Base-by-base conservation (phyloP, 164 flowering plant genomes). In the Nymphaea thermarum region DNA sequence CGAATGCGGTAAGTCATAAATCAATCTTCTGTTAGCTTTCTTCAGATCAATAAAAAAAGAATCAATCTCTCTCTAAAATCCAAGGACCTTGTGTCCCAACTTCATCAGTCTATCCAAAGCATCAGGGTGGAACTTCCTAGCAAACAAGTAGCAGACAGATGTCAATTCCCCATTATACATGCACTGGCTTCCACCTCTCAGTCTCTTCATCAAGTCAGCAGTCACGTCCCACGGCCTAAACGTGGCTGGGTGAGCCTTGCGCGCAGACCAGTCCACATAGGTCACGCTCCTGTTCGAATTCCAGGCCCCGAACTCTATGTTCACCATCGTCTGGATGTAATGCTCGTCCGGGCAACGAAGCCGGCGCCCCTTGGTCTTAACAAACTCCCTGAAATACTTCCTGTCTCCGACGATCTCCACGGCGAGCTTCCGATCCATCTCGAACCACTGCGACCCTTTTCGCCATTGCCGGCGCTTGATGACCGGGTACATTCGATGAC, bases 391-490 rank as follows among this genome's bases (percentile, higher is more conserved):
- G 44, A 79, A 85, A 65, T 86, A 89, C 14, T 36, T 77, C 0
- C 8, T 11, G 65, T 89, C 93, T 0, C 89, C 72, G 5, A 86
- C 74, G 2, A 85, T 74, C 69, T 83, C 82, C 0, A 79, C 1
- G 6, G 96, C 96, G 0, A 86, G 77, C 0, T 68, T 42, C 2
- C 93, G 79, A 65, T 83, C 87, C 71, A 85, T 76, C 45, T 80
- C 85, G 64, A 87, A 89, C 96, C 96, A 87, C 65, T 89, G 96
- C 2, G 88, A 79, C 36, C 96, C 96, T 57, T 90, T 90, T 44
- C 90, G 65, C 96, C 96, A 90, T 25, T 84, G 81, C 0, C 65
- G 14, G 6, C 82, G 61, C 43, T 42, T 64, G 69, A 90, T 71
- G 0, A 2, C n/a, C 0, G 92, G 94, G 42, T 7, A 42, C 89